A percentile compares a stretch with the other conserved stretches of the same genome.
Evolutionary conservation across 352 stramenopile species (phyloP).

Genomic region (Pythium utonaiense): DNA sequence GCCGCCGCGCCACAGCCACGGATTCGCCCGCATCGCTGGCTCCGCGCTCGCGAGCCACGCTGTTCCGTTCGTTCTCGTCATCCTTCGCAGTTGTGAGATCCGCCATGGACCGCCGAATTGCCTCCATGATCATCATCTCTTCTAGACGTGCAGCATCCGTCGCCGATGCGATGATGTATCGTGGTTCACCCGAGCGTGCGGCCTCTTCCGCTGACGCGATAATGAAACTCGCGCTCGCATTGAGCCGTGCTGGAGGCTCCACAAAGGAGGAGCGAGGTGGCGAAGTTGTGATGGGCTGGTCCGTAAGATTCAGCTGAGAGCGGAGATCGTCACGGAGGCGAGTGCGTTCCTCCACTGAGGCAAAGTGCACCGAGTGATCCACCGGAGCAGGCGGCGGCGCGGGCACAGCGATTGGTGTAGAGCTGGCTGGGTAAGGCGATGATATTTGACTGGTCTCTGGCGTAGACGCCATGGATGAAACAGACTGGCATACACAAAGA

Average conservation of each 20-base stretch:
- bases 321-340: conserved; percentile 68
- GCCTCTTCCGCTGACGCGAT: conserved; percentile 23
- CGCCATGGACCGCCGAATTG: conserved; percentile 77
- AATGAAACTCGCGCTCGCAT: conserved; percentile 17
- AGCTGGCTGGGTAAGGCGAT: neutral
- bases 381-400: conserved; percentile 18
- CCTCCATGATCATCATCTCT: conserved; percentile 81
- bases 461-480: conserved; percentile 1
- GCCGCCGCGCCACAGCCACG: conserved; percentile 3
- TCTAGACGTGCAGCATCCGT: conserved; percentile 59
- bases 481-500: too few species aligned
- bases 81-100: conserved; percentile 46
- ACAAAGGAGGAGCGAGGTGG: conserved; percentile 12
- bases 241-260: neutral
- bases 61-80: conserved; percentile 9
- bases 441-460: conserved; percentile 12
- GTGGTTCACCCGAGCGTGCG: conserved; percentile 17
- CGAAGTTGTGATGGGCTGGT: conserved; percentile 46
- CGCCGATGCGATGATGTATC: conserved; percentile 34
- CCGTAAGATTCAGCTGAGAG: conserved; percentile 61
- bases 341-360: conserved; percentile 72
- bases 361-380: conserved; percentile 25
- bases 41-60: neutral
- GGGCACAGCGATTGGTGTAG: conserved; percentile 17
- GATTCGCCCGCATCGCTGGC: neutral